Base-by-base conservation (phyloP, 1,139 yeast species). In the Taphrina wiesneri region DNA sequence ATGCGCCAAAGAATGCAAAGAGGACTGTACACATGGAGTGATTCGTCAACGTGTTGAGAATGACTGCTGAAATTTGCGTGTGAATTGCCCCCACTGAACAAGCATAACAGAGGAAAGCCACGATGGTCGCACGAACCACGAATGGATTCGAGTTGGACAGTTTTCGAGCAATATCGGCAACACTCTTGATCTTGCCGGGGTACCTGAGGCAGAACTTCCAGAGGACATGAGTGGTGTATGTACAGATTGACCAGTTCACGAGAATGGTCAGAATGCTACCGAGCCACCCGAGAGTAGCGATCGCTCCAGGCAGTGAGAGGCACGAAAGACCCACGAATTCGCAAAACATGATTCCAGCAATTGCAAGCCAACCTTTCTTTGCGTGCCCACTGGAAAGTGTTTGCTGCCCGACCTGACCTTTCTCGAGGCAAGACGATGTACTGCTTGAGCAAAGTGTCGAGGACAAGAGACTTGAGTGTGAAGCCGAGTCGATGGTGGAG, bases 271-370 rank as follows among this genome's bases (percentile, higher is more conserved):
- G 21, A 13, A 30, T 17, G 36, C 53, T 30, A 5, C 53, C 53
- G 11, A 28, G 15, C 53, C 53, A 49, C 11, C 53, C 53, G 19
- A 49, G 53, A 23, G 23, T 30, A 13, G 53, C 53, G 13, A 49
- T 49, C 11, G 53, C 53, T 17, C 53, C 36, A 5, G 53, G 53
- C 6, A 49, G 17, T 11, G 53, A 49, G 21, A 49, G 53, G n/a
- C 53, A 26, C 19, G 53, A 49, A 19, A 49, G 53, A 6, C 53
- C 53, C 34, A 49, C 53, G 26, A 49, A 49, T n/a, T 49, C 53
- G 26, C 53, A 49, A 49, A 49, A 49, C 53, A 49, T 49, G 53
- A 49, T 23, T 15, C 53, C 53, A 26, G 53, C 13, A 15, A 49
- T 49, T 3, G 53, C 36, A 4, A 26, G 34, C 53, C 53, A 49